phyloP scores from a whole-genome alignment of 2,329 filamentous ascomycete species.

The Claviceps pazoutovae region DNA sequence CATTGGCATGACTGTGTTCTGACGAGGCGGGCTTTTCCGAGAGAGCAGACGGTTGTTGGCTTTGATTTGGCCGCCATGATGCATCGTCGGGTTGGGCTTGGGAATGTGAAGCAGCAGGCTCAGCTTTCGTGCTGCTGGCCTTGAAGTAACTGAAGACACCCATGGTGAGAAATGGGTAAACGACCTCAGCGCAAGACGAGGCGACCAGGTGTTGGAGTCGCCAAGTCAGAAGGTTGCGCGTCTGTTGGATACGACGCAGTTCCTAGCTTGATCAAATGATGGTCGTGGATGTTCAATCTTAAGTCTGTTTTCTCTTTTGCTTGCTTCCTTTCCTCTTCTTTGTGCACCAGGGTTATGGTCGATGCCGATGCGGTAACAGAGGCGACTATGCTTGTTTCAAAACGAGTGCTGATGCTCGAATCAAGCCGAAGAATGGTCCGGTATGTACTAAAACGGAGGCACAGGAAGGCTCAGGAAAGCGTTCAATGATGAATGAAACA shows the following conservation, averaged over 20 bases:
- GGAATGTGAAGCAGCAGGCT: constrained; percentile 4
- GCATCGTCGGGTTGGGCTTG: constrained; percentile 9
- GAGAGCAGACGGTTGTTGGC: constrained; percentile 12
- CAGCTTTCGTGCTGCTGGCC: constrained; percentile 17
- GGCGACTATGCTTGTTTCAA: neutral
- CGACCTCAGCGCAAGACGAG: neutral
- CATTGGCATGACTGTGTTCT: constrained; percentile 18
- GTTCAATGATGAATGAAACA: neutral
- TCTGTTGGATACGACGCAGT: no score
- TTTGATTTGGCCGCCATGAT: constrained; percentile 10
- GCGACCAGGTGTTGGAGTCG: neutral
- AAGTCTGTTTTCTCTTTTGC: neutral
- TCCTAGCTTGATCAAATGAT: no score
- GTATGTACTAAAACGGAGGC: neutral
- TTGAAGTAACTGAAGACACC: constrained; percentile 51
- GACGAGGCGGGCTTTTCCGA: constrained; percentile 24
- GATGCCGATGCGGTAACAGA: neutral
- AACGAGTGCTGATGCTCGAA: neutral
- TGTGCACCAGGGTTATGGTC: neutral
- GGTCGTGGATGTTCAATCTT: no score
- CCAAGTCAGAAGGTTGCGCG: neutral
- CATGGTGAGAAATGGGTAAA: constrained; percentile 28
- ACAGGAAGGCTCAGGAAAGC: neutral
- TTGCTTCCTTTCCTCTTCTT: neutral
- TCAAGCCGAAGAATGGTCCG: neutral